Base-by-base conservation (phyloP, 2,329 filamentous ascomycete species). In the Sordariomycetes sp. region DNA sequence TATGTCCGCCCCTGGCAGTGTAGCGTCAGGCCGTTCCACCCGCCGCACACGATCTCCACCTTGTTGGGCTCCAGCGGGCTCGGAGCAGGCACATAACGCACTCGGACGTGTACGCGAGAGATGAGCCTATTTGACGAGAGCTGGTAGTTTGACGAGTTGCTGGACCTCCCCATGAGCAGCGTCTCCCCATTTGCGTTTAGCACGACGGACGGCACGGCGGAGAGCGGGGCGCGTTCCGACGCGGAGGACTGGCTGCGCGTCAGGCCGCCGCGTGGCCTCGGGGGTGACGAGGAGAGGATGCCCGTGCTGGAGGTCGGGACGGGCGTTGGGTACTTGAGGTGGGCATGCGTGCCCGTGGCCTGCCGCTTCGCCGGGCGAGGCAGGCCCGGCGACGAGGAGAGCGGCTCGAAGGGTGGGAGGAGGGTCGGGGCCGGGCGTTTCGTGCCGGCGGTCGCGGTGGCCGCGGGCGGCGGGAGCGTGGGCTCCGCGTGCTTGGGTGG, bases 1-100 rank as follows among this genome's bases (percentile, higher is more conserved):
- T 89, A 93, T 3, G 90, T 88, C 64, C 87, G 85, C 59, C 90
- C 90, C 72, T 93, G 88, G 76, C 90, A 97, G 74, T 96, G 91
- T 64, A 99, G 75, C 75, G 90, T 96, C 63, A 94, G 79, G 18
- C 94, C 94, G 71, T 99, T 99, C 93, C 93, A 97, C 24, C 94
- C 94, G 67, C 88, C 83, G 77, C 94, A 99, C 66, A 90, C 80
- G 65, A 99, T 88, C 71, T 96, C 89, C 53, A 99, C 83, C 71
- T 85, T 87, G 70, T 88, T 89, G 61, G 84, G 79, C 64, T 89
- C 85, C 65, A 89, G 80, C 5, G 81, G 81, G 58, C 82, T 79
- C 22, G 79, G 74, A 14, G 89, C 83, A 24, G 87, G 80, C 62
- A 93, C 82, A 71, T 92, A 99, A 57, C 86, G 83, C 62, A 91